Conservation (phyloP, 768 basidiomycete genomes). For the Mycena galericulata region DNA sequence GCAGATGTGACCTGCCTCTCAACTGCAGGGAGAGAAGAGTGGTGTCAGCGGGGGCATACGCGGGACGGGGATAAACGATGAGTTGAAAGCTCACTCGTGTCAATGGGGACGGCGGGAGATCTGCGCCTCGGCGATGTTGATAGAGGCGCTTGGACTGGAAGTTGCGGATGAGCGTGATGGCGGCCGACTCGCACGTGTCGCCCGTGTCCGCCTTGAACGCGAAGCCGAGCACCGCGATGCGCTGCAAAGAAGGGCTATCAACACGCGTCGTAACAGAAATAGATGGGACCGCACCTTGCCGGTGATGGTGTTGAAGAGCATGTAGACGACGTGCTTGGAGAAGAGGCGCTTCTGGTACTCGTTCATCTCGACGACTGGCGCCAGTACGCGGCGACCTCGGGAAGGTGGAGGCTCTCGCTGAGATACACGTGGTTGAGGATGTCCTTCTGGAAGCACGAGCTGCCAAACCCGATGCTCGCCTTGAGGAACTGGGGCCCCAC, state of each 20-base stretch:
- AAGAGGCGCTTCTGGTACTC: constrained; percentile 98
- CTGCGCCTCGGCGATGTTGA: constrained; percentile 83
- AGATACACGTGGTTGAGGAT: constrained; percentile 99
- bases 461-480: constrained; percentile 96
- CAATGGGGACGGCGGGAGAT: constrained; percentile 81
- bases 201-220: constrained; percentile 99
- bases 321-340: constrained; percentile 95
- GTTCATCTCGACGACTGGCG: constrained; percentile 97
- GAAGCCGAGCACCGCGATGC: constrained; percentile 96
- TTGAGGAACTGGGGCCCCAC: constrained; percentile 96
- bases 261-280: background rate
- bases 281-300: constrained; percentile 75
- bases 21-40: constrained; percentile 58
- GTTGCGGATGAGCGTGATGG: constrained; percentile 94
- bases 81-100: constrained; percentile 64
- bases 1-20: constrained; percentile 90
- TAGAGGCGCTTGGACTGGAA: constrained; percentile 90
- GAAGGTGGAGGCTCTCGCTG: constrained; percentile 92
- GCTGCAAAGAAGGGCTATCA: constrained; percentile 58
- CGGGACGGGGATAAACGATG: background rate
- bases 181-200: constrained; percentile 97
- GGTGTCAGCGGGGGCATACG: background rate
- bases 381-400: constrained; percentile 99
- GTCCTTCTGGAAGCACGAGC: constrained; percentile 99
- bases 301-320: constrained; percentile 98